A percentile compares a stretch with the other conserved stretches of the same genome.
These are phyloP conservation scores for Leishmania major DNA, from an alignment of 208 protist species.

Conservation along the genomic window DNA sequence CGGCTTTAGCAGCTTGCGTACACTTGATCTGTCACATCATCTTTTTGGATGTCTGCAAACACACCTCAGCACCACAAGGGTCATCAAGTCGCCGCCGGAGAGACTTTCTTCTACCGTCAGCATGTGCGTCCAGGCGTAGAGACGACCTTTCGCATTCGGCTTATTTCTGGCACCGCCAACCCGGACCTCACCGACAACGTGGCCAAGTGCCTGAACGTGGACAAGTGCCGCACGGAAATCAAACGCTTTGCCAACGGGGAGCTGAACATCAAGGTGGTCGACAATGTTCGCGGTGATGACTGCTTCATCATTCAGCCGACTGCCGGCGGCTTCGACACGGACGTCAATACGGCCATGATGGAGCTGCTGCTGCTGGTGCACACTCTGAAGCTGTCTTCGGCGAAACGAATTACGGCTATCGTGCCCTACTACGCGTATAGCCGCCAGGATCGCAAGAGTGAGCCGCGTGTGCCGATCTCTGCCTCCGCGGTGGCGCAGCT, in stretches of 20 bases:
- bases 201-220: conserved; percentile 74
- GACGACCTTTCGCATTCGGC: conserved; percentile 83
- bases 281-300: conserved; percentile 95
- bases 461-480: conserved; percentile 96
- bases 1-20: not conserved
- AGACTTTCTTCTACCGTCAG: conserved; percentile 87
- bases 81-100: conserved; percentile 70
- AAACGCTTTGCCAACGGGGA: conserved; percentile 93
- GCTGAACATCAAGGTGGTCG: conserved; percentile 92
- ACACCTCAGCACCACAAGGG: conserved; percentile 35
- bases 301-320: conserved; percentile 97
- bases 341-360: conserved; percentile 93
- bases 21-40: not conserved
- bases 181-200: conserved; percentile 82
- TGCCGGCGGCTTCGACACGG: conserved; percentile 51
- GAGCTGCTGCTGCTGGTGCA: conserved; percentile 91
- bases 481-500: conserved; percentile 95
- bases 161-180: conserved; percentile 89
- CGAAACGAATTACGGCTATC: conserved; percentile 95
- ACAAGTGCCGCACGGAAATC: conserved; percentile 80
- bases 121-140: conserved; percentile 78
- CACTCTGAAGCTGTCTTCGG: conserved; percentile 89
- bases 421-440: conserved; percentile 97
- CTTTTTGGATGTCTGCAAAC: conserved; percentile 19
- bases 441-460: conserved; percentile 96